Percentiles rank a stretch among this genome's conserved stretches.
These are phyloP conservation scores for Chimonanthus praecox DNA, from an alignment of 164 flowering plant genomes.

Conservation along the genomic window DNA sequence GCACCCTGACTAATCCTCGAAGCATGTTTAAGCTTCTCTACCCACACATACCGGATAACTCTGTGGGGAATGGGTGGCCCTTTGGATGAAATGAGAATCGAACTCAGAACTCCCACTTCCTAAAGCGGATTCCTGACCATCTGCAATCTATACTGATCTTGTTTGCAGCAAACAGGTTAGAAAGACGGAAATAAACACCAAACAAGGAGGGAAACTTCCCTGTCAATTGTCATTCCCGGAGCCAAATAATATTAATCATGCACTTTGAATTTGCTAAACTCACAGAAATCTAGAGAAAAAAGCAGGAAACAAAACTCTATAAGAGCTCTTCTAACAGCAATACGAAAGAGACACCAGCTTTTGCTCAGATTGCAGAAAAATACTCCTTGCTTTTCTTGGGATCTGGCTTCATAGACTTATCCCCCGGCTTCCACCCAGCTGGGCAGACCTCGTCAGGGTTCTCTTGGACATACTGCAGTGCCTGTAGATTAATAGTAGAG, in stretches of 20 bases:
- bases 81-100: too few relatives aligned
- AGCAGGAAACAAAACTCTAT: slow-evolving; percentile 22
- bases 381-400: slow-evolving; percentile 96
- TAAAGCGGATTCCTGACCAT: too few relatives aligned
- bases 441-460: slow-evolving; percentile 99
- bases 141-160: too few relatives aligned
- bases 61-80: too few relatives aligned
- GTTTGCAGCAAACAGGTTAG: neutral
- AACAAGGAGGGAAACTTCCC: neutral
- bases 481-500: slow-evolving; percentile 39
- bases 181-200: neutral
- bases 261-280: neutral
- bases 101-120: too few relatives aligned
- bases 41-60: too few relatives aligned
- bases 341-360: neutral
- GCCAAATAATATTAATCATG: neutral
- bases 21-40: too few relatives aligned
- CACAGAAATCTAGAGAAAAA: neutral
- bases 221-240: neutral
- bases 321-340: slow-evolving; percentile 17
- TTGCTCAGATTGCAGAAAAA: slow-evolving; percentile 62
- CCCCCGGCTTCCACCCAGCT: slow-evolving; percentile 99
- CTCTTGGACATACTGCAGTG: slow-evolving; percentile 94
- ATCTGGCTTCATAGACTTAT: slow-evolving; percentile 95
- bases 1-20: too few relatives aligned